phyloP scores from a whole-genome alignment of 179 eudicot species.

The Carnegiea gigantea region DNA sequence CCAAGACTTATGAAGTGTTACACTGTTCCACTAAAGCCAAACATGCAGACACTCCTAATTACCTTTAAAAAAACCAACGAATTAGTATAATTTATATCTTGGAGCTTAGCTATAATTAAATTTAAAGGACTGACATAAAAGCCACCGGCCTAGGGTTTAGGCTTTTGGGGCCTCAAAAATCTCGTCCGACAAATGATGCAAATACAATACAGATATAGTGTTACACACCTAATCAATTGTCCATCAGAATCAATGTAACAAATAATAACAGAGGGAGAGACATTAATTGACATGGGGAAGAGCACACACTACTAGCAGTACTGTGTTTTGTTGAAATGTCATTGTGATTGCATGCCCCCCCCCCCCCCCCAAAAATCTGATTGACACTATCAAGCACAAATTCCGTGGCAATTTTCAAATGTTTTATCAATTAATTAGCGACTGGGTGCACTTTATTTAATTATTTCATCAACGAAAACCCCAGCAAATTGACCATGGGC shows the following conservation, averaged over 20 bases:
- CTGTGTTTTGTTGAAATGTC: conserved; percentile 21
- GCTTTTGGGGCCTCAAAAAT: background rate
- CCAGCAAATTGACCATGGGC: background rate
- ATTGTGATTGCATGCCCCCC: conserved; percentile 20
- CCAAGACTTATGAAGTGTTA: no score
- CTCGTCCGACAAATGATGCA: background rate
- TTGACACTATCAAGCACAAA: conserved; percentile 17
- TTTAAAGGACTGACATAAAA: background rate
- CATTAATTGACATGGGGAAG: background rate
- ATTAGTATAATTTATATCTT: no score
- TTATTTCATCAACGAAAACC: background rate
- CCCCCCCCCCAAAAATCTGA: conserved; percentile 14
- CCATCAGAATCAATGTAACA: background rate
- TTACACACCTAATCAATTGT: background rate
- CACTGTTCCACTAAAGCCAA: no score
- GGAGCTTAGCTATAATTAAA: background rate
- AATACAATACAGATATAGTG: background rate
- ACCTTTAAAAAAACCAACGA: no score
- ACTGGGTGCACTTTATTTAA: background rate
- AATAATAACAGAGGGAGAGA: no score
- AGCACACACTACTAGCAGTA: background rate
- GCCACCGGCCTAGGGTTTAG: background rate
- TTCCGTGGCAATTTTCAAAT: background rate
- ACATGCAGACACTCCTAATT: no score
- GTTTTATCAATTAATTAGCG: background rate